Percentiles rank a stretch among this genome's conserved stretches.
Conservation (phyloP, 78 protist species). For the Dictyostelium firmibasis region DNA sequence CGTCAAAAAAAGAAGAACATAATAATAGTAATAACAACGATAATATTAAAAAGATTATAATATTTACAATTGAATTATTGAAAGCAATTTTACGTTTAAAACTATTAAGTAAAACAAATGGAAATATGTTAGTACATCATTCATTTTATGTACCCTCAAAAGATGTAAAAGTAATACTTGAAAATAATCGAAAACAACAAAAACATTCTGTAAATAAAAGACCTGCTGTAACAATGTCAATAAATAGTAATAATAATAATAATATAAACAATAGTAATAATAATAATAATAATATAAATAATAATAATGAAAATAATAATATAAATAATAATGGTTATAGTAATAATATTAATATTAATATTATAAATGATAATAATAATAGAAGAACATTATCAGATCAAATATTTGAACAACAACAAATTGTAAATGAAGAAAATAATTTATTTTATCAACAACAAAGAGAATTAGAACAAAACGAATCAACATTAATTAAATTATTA, state of each 20-base stretch:
- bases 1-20: background rate
- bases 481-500: conserved; percentile 42
- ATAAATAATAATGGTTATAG: too few relatives aligned
- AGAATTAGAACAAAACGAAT: conserved; percentile 3
- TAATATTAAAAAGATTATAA: background rate
- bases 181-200: background rate
- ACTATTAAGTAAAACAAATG: conserved; percentile 55
- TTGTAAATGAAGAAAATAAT: background rate
- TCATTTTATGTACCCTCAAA: conserved; percentile 71
- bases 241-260: background rate
- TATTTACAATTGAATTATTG: conserved; percentile 24
- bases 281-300: background rate
- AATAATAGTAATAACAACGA: too few relatives aligned
- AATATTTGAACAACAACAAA: conserved; percentile 13
- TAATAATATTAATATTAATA: background rate
- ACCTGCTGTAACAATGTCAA: background rate
- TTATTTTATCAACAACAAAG: background rate
- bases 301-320: background rate
- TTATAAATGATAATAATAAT: background rate
- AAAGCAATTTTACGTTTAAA: conserved; percentile 55
- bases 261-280: background rate
- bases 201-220: background rate
- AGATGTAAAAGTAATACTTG: conserved; percentile 14
- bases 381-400: conserved; percentile 56
- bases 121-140: conserved; percentile 64